Base-by-base conservation (phyloP, 352 stramenopile species). In the Phytophthora litchii region DNA sequence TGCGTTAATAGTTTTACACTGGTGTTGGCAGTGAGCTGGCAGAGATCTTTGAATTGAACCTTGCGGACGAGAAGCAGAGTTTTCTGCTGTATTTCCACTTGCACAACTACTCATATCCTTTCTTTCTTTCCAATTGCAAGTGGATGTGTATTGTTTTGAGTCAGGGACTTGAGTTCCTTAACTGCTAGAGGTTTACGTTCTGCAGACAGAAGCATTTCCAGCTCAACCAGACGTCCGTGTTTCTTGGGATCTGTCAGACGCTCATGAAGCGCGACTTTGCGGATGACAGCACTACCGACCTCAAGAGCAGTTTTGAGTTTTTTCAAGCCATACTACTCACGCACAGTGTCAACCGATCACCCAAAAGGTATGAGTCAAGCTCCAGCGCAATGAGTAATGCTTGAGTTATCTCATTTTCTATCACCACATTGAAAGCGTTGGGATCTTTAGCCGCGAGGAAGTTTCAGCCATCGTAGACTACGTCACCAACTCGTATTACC, bases 401-500 rank as follows among this genome's bases (percentile, higher is more conserved):
- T 34, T 13, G 27, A 41, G 7, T 12, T 13, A 27, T 9, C 12
- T 57, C 11, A 64, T 17, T 3, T 34, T 32, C 16, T 25, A 17
- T 47, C 12, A 11, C 38, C 36, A 11, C 36, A 8, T 41, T 45
- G 6, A 35, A 50, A 91, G 80, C 31, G 78, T 91, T 17, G 54
- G 67, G 13, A 64, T 94, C 34, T 92, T 91, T 51, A 78, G 56
- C 3, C 53, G 69, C 14, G 40, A 64, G 1, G 73, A 94, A 21
- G 82, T 91, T 8, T 53, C 37, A 17, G 47, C 40, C 10, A 80
- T 92, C 49, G 78, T 92, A 21, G 84, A 95, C 44, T 91, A 83
- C 60, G 68, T 94, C 48, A 73, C 80, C 23, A 73, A 92, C 68
- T 76, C 74, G 43, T 95, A 95, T 69, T 95, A 86, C 51, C 78